phyloP scores from a whole-genome alignment of 441 rosid species.

The Caryocar brasiliense region DNA sequence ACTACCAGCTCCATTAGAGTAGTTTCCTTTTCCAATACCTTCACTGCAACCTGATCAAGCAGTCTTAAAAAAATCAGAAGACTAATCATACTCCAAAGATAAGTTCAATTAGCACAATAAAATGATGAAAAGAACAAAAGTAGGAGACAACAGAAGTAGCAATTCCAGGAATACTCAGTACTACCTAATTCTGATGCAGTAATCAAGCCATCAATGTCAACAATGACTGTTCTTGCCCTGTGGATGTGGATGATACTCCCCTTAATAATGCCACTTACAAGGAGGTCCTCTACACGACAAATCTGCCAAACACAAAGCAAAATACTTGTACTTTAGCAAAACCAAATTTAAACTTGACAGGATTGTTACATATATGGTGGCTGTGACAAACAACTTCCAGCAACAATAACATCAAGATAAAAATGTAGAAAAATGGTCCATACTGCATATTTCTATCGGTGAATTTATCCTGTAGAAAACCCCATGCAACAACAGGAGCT shows the following conservation, averaged over 20 bases:
- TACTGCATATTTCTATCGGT: no score
- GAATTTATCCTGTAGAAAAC: no score
- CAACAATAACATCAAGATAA: no score
- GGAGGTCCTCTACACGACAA: slow-evolving; percentile 94
- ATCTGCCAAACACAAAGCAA: slow-evolving; percentile 38
- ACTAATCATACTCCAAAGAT: slow-evolving; percentile 6
- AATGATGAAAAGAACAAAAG: background rate
- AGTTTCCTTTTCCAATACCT: slow-evolving; percentile 84
- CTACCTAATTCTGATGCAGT: slow-evolving; percentile 88
- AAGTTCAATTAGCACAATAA: background rate
- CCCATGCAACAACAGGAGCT: no score
- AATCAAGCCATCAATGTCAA: slow-evolving; percentile 60
- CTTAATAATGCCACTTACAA: slow-evolving; percentile 70
- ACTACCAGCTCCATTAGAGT: slow-evolving; percentile 86
- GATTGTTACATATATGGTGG: no score
- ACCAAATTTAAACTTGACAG: no score
- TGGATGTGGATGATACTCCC: slow-evolving; percentile 95
- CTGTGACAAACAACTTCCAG: no score
- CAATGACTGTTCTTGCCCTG: slow-evolving; percentile 74
- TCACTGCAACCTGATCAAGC: slow-evolving; percentile 76
- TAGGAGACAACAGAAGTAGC: background rate
- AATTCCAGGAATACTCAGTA: slow-evolving; percentile 5
- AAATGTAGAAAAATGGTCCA: no score
- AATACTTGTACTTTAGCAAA: slow-evolving; percentile 3
- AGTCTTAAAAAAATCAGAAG: slow-evolving; percentile 10